Evolutionary conservation across 1,284 basidiomycete genomes (phyloP), one percentile per base, ranked within the genome.

Genomic region (Kalmanozyma brasiliensis): DNA sequence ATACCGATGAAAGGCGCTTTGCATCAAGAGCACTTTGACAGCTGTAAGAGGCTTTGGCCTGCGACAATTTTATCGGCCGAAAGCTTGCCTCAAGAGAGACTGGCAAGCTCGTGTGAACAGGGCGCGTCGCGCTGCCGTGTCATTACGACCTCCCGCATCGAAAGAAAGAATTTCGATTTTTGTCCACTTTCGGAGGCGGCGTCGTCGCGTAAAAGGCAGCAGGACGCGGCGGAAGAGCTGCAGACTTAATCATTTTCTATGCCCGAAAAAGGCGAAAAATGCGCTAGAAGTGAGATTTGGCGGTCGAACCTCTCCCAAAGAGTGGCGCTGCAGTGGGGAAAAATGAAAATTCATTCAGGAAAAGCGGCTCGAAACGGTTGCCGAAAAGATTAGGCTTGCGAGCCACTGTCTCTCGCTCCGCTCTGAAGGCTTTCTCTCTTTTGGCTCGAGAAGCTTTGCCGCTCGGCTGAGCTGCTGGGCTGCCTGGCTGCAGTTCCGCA

Each of bases 401-500:
- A 10, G 40, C 36, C 36, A 11, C 23, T 20, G 16, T 38, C 14
- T 40, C 9, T 2, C n/a, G 29, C 41, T 23, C 4, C 26, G 7
- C 16, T n/a, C 17, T 16, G 29, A 20, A 16, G 45, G 16, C 29
- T 30, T 24, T 24, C 45, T 36, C n/a, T 45, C 26, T 34, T 36
- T 44, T 33, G 7, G 26, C 26, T 29, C 11, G 6, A 11, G 26
- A 29, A 29, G 26, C 26, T 29, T 29, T 29, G 26, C 11, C 7
- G 26, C 33, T 30, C 33, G 22, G 35, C 19, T 37, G n/a, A 6
- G 7, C 26, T 11, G 26, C 26, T 29, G 7, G 7, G 26, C 26
- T 29, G 26, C 26, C 38, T 48, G 36, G 45, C 58, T 58, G 51
- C 62, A 59, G 59, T 65, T 55, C 62, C 62, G 62, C 49, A 49